Evolutionary conservation across 1,139 yeast genomes (phyloP), one percentile per base, ranked within the genome.

Genomic region (Groenewaldozyma sp.): DNA sequence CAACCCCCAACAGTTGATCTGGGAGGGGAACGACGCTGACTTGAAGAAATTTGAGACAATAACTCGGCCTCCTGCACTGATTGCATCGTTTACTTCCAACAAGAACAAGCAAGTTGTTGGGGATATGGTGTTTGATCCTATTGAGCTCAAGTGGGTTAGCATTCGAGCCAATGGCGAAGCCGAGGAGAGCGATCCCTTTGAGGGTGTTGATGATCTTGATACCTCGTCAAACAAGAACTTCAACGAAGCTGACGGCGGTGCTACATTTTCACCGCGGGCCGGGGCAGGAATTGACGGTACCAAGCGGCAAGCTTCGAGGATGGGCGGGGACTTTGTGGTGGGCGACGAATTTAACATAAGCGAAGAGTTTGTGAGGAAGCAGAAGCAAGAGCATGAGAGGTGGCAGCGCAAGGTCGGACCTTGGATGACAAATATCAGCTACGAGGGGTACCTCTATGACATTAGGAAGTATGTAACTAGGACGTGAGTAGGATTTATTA

Each of bases 21-120:
- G 87, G 87, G 86, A 78, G 53, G 87, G 87, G 3, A 79, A 79
- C 50, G 82, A 78, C 35, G 64, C 65, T 17, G 83, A 76, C 32
- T 59, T 75, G 38, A 57, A 69, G 39, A 64, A 67, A 43, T 76
- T 76, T 51, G 76, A 73, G 35, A 45, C 55, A 3, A 41, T 49
- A 13, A 52, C 49, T 13, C 43, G 55, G 37, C 45, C 56, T 1
- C 62, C 62, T 3, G 67, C 67, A 2, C 48, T 65, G 16, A 63
- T 63, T 45, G 61, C 68, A 5, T 16, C 13, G 7, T 59, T 58
- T 39, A 54, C 56, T 24, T 50, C 61, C 18, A 50, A 56, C 35
- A 56, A 55, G 51, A 51, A 58, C 27, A 56, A 64, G 10, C 67
- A 66, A 38, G 54, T 65, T 6, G 67, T 63, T 10, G 69, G 70